A percentile compares a stretch with the other conserved stretches of the same genome.
Conservation (phyloP, 768 basidiomycete species). For the Lentinus tigrinus region DNA sequence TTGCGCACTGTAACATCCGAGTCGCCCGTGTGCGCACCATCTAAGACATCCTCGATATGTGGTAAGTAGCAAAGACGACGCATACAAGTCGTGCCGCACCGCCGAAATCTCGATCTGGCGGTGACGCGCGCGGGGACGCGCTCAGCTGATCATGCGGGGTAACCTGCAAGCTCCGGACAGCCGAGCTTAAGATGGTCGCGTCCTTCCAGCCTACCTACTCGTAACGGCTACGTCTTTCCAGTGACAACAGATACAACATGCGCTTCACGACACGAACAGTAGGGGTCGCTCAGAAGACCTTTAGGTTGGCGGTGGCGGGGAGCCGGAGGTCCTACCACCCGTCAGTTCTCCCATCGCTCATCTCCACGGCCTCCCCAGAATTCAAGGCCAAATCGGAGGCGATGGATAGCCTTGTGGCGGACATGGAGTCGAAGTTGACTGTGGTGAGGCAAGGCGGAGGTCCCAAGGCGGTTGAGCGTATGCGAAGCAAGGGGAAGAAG, state of each 20-base stretch:
- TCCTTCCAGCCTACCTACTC: background rate
- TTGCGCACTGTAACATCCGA: background rate
- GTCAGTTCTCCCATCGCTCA: conserved; percentile 67
- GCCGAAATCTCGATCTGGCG: conserved; percentile 1
- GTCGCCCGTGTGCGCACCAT: too few species aligned
- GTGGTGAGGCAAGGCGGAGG: conserved; percentile 72
- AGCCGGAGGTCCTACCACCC: conserved; percentile 53
- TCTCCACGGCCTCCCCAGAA: conserved; percentile 70
- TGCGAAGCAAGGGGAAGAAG: conserved; percentile 77
- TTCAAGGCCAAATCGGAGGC: conserved; percentile 63
- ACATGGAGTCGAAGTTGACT: conserved; percentile 59
- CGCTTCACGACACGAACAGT: conserved; percentile 6
- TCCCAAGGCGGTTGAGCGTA: conserved; percentile 67
- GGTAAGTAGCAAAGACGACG: too few species aligned
- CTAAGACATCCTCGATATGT: too few species aligned
- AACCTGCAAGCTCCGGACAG: conserved; percentile 12
- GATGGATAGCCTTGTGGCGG: conserved; percentile 69
- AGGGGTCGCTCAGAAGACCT: background rate
- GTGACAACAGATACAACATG: too few species aligned
- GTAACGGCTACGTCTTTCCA: too few species aligned
- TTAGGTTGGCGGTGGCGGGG: background rate
- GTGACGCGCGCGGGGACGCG: conserved; percentile 1
- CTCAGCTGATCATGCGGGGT: conserved; percentile 13
- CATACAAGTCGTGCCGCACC: background rate
- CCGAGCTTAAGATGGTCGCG: background rate